These are phyloP conservation scores for Aspergillus sp. DNA, from an alignment of 2,329 filamentous ascomycete species.

Conservation along the genomic window DNA sequence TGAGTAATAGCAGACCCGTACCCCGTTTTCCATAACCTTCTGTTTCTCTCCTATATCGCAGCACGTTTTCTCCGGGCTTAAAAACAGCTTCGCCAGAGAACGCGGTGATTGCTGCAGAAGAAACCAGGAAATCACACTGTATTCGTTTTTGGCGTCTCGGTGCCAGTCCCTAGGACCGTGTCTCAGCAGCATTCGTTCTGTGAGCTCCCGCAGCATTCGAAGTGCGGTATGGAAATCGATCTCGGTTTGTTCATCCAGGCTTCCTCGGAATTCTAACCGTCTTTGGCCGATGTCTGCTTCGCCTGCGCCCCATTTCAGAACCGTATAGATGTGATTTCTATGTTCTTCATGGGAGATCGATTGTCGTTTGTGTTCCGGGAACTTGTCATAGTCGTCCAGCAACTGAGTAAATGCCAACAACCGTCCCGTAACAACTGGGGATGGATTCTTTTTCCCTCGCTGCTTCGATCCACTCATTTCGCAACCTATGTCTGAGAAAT, in stretches of 20 bases:
- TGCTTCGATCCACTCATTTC: conserved; percentile 10
- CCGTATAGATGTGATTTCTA: conserved; percentile 17
- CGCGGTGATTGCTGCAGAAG: conserved; percentile 20
- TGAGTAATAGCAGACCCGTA: conserved; percentile 17
- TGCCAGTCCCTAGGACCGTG: conserved; percentile 23
- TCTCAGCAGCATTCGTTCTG: conserved; percentile 24
- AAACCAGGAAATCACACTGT: conserved; percentile 24
- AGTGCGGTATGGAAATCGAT: conserved; percentile 23
- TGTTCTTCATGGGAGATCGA: conserved; percentile 14
- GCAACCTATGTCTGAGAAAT: conserved; percentile 22
- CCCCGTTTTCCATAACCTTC: conserved; percentile 3
- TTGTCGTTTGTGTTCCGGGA: conserved; percentile 8
- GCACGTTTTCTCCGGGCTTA: conserved; percentile 20
- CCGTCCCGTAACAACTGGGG: conserved; percentile 11
- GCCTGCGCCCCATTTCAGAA: conserved; percentile 16
- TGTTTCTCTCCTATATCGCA: conserved; percentile 17
- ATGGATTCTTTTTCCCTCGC: conserved; percentile 3
- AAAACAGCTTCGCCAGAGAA: conserved; percentile 19
- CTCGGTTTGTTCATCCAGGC: conserved; percentile 18
- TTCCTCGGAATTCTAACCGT: conserved; percentile 17
- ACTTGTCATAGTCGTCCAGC: conserved; percentile 16
- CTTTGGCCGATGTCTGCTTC: conserved; percentile 21
- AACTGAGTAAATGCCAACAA: conserved; percentile 11
- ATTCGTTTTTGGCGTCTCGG: conserved; percentile 19
- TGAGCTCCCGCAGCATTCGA: conserved; percentile 25